A percentile compares a stretch with the other conserved stretches of the same genome.
phyloP scores from a whole-genome alignment of 2,329 filamentous ascomycete genomes.

The Aspergillus pseudoviridinutans region DNA sequence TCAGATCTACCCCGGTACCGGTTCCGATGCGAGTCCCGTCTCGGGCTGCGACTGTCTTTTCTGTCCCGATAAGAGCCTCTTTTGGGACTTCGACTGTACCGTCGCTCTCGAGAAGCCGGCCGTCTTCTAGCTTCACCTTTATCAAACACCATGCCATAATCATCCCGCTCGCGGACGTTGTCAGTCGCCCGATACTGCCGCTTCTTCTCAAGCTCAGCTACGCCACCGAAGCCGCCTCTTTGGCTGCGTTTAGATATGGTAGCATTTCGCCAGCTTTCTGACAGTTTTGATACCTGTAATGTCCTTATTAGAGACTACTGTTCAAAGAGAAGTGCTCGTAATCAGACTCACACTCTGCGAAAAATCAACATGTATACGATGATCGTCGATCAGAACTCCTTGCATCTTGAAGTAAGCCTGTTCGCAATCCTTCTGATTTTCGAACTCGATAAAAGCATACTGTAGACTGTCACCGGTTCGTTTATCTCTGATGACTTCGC shows the following conservation, averaged over 20 bases:
- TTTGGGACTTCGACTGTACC: slow-evolving; percentile 47
- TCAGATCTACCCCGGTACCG: slow-evolving; percentile 38
- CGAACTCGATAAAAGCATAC: slow-evolving; percentile 97
- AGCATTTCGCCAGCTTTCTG: slow-evolving; percentile 80
- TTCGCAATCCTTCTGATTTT: slow-evolving; percentile 88
- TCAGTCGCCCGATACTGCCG: slow-evolving; percentile 78
- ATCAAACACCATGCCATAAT: slow-evolving; percentile 79
- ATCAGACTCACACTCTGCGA: slow-evolving; percentile 74
- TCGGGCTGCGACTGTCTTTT: slow-evolving; percentile 27
- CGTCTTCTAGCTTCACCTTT: slow-evolving; percentile 37
- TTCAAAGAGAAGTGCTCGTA: neutral
- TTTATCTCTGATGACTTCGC: slow-evolving; percentile 91
- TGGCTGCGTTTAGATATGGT: slow-evolving; percentile 74
- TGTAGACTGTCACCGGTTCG: slow-evolving; percentile 93
- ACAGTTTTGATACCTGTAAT: slow-evolving; percentile 64
- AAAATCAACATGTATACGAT: slow-evolving; percentile 97
- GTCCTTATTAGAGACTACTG: slow-evolving; percentile 17
- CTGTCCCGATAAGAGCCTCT: slow-evolving; percentile 26
- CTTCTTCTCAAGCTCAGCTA: slow-evolving; percentile 81
- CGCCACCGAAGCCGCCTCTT: slow-evolving; percentile 83
- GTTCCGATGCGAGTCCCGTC: slow-evolving; percentile 22
- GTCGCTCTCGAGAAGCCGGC: slow-evolving; percentile 19
- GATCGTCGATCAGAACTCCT: slow-evolving; percentile 91
- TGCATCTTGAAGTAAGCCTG: slow-evolving; percentile 99
- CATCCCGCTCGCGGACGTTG: slow-evolving; percentile 42